A percentile compares a stretch with the other conserved stretches of the same genome.
Evolutionary conservation across 23 red algal genomes (phyloP).

Genomic region (Agarophyton chilense): DNA sequence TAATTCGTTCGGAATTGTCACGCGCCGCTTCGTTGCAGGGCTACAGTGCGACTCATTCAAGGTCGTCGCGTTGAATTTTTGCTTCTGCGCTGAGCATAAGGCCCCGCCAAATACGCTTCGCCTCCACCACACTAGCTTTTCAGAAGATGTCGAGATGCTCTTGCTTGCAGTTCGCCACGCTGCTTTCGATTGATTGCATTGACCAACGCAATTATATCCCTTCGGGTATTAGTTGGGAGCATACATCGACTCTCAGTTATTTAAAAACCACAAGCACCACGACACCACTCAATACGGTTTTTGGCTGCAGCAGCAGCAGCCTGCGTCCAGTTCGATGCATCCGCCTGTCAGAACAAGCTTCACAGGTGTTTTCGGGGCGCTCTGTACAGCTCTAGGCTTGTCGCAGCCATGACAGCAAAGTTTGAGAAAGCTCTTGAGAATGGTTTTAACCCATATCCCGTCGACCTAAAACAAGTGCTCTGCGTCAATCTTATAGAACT

Average conservation of each 20-base stretch:
- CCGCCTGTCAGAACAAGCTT: slow-evolving; percentile 66
- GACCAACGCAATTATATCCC: slow-evolving; percentile 41
- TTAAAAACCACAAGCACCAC: slow-evolving; percentile 32
- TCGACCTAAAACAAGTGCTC: slow-evolving; percentile 49
- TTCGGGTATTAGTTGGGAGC: slow-evolving; percentile 88
- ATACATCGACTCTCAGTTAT: slow-evolving; percentile 80
- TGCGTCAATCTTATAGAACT: slow-evolving; percentile 69
- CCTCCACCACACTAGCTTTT: slow-evolving; percentile 87
- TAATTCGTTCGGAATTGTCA: slow-evolving; percentile 34
- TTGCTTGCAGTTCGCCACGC: slow-evolving; percentile 48
- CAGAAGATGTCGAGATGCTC: slow-evolving; percentile 73
- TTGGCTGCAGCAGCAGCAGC: slow-evolving; percentile 67
- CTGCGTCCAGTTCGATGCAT: slow-evolving; percentile 87
- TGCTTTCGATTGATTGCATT: background rate
- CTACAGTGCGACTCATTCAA: slow-evolving; percentile 39
- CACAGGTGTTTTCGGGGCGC: slow-evolving; percentile 62
- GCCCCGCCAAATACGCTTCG: slow-evolving; percentile 41
- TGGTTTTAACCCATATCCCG: background rate
- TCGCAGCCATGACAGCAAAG: slow-evolving; percentile 67
- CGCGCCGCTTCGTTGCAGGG: slow-evolving; percentile 66
- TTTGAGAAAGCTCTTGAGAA: slow-evolving; percentile 16
- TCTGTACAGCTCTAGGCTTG: slow-evolving; percentile 75
- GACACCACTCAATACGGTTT: slow-evolving; percentile 56
- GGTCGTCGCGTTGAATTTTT: slow-evolving; percentile 85
- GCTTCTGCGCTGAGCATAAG: slow-evolving; percentile 69